Conservation (phyloP, 1,284 basidiomycete genomes). For the Salmacisia buchloeana region DNA sequence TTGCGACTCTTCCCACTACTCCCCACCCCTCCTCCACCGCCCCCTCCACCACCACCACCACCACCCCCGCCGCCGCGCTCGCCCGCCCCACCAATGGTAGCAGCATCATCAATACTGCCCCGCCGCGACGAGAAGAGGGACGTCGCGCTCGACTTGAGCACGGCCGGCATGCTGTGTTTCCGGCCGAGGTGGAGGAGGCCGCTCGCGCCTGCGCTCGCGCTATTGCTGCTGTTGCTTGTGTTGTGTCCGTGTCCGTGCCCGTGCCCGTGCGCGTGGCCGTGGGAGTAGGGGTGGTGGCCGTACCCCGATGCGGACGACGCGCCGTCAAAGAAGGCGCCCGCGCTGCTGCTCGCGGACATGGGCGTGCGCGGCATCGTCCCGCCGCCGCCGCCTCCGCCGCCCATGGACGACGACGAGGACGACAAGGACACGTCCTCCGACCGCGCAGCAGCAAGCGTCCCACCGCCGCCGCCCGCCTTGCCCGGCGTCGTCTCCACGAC, state of each 20-base stretch:
- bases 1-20: not conserved
- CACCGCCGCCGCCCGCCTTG: no score
- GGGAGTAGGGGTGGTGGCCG: no score
- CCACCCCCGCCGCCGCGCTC: not conserved
- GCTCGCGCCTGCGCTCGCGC: not conserved
- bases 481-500: slow-evolving; percentile 12
- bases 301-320: no score
- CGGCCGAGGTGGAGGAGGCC: not conserved
- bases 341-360: no score
- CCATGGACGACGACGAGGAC: no score
- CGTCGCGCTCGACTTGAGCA: not conserved
- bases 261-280: no score
- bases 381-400: no score
- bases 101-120: not conserved
- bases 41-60: not conserved
- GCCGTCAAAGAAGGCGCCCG: no score
- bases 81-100: not conserved
- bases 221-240: not conserved
- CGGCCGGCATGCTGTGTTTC: slow-evolving; percentile 1
- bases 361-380: no score
- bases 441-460: not conserved
- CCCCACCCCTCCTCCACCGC: not conserved
- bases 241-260: no score
- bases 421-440: not conserved
- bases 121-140: not conserved